Percentiles rank a stretch among this genome's conserved stretches.
Evolutionary conservation across 1,284 basidiomycete species (phyloP).

Genomic region (Marasmius fiardii): DNA sequence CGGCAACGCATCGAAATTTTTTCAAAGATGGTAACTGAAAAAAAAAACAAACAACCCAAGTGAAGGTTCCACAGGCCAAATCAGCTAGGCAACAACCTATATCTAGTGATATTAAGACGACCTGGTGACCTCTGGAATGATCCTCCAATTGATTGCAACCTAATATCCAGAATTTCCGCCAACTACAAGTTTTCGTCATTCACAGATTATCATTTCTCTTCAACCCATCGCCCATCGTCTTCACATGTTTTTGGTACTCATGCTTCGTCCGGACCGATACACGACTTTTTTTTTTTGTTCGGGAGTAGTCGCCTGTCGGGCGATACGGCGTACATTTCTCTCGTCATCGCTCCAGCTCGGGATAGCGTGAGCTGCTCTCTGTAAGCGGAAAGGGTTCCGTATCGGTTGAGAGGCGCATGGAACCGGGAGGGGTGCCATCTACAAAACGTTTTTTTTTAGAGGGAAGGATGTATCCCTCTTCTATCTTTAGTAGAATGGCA

Average conservation of each 20-base stretch:
- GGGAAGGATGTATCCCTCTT: constrained; percentile 13
- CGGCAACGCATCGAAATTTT: too few relatives aligned
- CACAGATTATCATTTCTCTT: constrained; percentile 3
- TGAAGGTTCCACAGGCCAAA: too few relatives aligned
- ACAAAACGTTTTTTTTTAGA: constrained; percentile 15
- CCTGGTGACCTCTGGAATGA: too few relatives aligned
- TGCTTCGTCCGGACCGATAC: constrained; percentile 7
- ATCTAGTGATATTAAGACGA: too few relatives aligned
- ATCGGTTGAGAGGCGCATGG: constrained; percentile 12
- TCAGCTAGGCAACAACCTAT: too few relatives aligned
- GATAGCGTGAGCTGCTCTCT: too few relatives aligned
- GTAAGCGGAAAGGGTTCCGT: constrained; percentile 5
- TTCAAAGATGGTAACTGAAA: too few relatives aligned
- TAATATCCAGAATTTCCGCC: too few relatives aligned
- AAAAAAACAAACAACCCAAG: too few relatives aligned
- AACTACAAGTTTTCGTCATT: background rate
- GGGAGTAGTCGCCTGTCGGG: constrained; percentile 16
- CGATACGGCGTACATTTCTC: constrained; percentile 20
- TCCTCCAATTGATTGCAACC: too few relatives aligned
- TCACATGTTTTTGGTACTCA: constrained; percentile 17
- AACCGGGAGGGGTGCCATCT: constrained; percentile 17
- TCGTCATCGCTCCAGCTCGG: constrained; percentile 9
- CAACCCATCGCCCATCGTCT: constrained; percentile 15
- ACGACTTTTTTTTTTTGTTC: constrained; percentile 14
- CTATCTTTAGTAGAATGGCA: too few relatives aligned